These are phyloP conservation scores for Antrodiella citrinella DNA, from an alignment of 768 basidiomycete species.

Conservation along the genomic window DNA sequence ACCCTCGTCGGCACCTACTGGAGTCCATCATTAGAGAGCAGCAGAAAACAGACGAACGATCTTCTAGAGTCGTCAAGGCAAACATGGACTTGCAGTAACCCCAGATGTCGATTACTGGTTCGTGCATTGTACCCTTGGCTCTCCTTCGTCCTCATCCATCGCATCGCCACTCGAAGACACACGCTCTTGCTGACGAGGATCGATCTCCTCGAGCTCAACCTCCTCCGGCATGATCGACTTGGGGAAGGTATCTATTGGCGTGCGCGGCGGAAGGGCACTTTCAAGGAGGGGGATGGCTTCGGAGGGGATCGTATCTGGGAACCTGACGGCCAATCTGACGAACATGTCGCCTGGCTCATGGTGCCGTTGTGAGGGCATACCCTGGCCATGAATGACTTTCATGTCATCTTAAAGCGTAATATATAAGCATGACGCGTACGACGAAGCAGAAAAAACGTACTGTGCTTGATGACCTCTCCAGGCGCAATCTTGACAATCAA, in stretches of 20 bases:
- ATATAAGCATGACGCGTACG: constrained; percentile 1
- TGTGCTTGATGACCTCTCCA: constrained; percentile 90
- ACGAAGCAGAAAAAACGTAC: constrained; percentile 45
- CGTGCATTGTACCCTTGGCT: constrained; percentile 93
- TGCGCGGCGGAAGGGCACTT: constrained; percentile 75
- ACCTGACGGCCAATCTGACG: constrained; percentile 78
- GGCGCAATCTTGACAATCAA: constrained; percentile 77
- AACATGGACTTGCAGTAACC: background rate
- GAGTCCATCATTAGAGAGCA: constrained; percentile 3
- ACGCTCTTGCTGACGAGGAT: constrained; percentile 51
- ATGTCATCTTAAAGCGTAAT: constrained; percentile 51
- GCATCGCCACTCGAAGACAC: constrained; percentile 53
- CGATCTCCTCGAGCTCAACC: constrained; percentile 72
- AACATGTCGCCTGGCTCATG: constrained; percentile 94
- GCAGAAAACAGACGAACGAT: constrained; percentile 1
- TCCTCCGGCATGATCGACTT: constrained; percentile 73
- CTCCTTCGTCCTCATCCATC: constrained; percentile 92
- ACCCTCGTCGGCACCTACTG: background rate
- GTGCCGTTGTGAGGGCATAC: constrained; percentile 98
- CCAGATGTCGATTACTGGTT: constrained; percentile 52
- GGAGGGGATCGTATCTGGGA: constrained; percentile 77
- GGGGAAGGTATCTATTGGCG: constrained; percentile 55
- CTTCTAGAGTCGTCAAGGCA: background rate
- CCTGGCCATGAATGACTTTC: constrained; percentile 90
- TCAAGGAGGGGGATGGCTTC: constrained; percentile 68